Evolutionary conservation across 306 rosid species (phyloP).

Genomic region (Fragaria iinumae): DNA sequence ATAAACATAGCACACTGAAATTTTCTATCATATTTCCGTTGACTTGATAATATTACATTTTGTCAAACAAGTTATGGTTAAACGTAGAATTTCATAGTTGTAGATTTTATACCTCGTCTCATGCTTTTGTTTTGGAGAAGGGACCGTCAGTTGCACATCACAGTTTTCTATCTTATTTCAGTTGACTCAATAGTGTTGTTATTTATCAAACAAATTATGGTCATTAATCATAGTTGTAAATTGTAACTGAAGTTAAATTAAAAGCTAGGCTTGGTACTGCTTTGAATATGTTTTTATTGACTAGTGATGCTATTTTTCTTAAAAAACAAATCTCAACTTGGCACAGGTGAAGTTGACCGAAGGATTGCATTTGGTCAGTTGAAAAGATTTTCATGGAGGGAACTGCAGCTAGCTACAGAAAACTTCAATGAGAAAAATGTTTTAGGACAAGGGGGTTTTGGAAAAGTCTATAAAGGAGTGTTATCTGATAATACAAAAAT

Average conservation of each 20-base stretch:
- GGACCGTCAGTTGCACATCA: not conserved
- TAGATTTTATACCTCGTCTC: too few relatives aligned
- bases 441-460: conserved; percentile 98
- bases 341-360: conserved; percentile 87
- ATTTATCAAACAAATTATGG: not conserved
- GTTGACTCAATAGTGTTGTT: not conserved
- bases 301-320: not conserved
- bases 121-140: not conserved
- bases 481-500: conserved; percentile 79
- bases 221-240: not conserved
- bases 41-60: not conserved
- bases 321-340: not conserved
- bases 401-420: conserved; percentile 89
- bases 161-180: not conserved
- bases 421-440: conserved; percentile 86
- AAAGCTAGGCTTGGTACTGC: not conserved
- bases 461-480: conserved; percentile 97
- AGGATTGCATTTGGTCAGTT: conserved; percentile 96
- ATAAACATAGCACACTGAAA: not conserved
- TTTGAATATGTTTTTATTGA: conserved; percentile 10
- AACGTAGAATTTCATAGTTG: not conserved
- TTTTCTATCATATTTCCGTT: not conserved
- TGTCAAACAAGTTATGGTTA: not conserved
- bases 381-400: conserved; percentile 90
- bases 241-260: not conserved